Evolutionary conservation across 2,329 filamentous ascomycete genomes (phyloP).

Genomic region (Xylariaceae sp.): DNA sequence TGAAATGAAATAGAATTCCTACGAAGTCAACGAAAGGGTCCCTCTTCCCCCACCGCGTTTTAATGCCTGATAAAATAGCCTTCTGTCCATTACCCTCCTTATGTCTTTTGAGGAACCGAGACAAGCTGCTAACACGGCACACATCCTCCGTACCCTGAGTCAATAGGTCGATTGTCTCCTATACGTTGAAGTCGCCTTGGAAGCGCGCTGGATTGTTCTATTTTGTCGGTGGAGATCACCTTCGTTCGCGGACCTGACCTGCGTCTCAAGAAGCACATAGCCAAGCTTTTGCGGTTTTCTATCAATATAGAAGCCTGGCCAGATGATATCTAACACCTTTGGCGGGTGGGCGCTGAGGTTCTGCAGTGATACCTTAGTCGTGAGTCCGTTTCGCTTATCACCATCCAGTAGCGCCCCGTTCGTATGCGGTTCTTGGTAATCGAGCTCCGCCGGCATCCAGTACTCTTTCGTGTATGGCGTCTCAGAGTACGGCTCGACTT

Average conservation of each 20-base stretch:
- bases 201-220: constrained; percentile 5
- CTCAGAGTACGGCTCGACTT: constrained; percentile 12
- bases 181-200: too few relatives aligned
- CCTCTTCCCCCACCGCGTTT: too few relatives aligned
- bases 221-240: constrained; percentile 4
- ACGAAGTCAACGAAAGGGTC: too few relatives aligned
- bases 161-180: too few relatives aligned
- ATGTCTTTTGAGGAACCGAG: too few relatives aligned
- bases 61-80: too few relatives aligned
- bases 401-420: constrained; percentile 4
- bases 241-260: constrained; percentile 4
- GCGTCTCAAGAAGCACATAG: constrained; percentile 15
- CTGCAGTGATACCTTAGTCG: constrained; percentile 8
- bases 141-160: too few relatives aligned
- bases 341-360: constrained; percentile 6
- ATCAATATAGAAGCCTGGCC: constrained; percentile 14
- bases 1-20: too few relatives aligned
- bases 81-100: too few relatives aligned
- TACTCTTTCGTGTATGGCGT: constrained; percentile 9
- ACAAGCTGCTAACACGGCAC: too few relatives aligned
- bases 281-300: constrained; percentile 12
- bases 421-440: constrained; percentile 2
- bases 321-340: constrained; percentile 8
- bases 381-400: not conserved
- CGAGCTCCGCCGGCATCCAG: constrained; percentile 15